Conservation (phyloP, 495 filamentous ascomycete species). For the Chaetomium cochliodes region DNA sequence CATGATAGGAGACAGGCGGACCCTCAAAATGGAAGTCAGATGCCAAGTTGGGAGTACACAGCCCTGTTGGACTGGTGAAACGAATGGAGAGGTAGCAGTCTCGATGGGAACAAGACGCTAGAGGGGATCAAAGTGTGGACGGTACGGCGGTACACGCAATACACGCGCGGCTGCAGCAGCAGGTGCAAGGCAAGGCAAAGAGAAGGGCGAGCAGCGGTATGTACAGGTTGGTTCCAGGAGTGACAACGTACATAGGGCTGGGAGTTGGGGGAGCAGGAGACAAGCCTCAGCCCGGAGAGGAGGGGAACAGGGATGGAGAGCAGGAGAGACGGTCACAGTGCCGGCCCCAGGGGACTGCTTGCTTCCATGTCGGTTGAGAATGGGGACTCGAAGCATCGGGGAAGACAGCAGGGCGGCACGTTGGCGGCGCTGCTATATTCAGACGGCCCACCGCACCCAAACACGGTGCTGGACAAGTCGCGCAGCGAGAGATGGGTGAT, state of each 20-base stretch:
- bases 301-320: constrained; percentile 29
- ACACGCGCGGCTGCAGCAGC: constrained; percentile 40
- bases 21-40: constrained; percentile 46
- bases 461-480: constrained; percentile 21
- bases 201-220: constrained; percentile 5
- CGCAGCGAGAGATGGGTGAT: constrained; percentile 33
- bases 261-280: constrained; percentile 18
- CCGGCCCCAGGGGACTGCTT: constrained; percentile 13
- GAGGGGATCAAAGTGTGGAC: constrained; percentile 26
- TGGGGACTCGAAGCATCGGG: constrained; percentile 22
- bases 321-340: constrained; percentile 12
- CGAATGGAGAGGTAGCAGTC: constrained; percentile 35
- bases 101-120: constrained; percentile 28
- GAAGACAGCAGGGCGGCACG: constrained; percentile 32
- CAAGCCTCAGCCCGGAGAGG: constrained; percentile 30
- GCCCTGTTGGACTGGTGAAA: constrained; percentile 36
- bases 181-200: constrained; percentile 20
- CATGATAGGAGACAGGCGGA: constrained; percentile 41
- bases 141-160: constrained; percentile 26
- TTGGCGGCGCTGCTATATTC: constrained; percentile 51
- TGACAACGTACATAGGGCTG: constrained; percentile 14
- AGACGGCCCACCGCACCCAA: constrained; percentile 33
- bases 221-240: constrained; percentile 16
- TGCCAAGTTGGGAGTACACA: constrained; percentile 43
- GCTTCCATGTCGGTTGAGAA: constrained; percentile 17